These are phyloP conservation scores for Liriodendron chinense DNA, from an alignment of 164 flowering plant genomes.

Conservation along the genomic window DNA sequence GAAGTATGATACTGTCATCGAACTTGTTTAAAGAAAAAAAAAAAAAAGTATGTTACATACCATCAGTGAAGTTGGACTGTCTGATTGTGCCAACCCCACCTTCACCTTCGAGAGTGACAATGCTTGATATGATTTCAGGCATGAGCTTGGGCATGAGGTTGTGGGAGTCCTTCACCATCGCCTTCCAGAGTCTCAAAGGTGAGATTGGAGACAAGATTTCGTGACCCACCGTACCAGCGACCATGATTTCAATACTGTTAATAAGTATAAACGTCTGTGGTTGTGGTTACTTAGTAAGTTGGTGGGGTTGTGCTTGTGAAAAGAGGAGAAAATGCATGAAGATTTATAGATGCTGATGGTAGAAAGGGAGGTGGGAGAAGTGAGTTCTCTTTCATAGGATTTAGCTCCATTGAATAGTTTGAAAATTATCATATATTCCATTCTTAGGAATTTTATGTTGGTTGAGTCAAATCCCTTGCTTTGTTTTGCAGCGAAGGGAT, in stretches of 20 bases:
- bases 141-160: conserved; percentile 6
- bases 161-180: not conserved
- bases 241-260: not conserved
- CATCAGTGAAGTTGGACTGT: conserved; percentile 1
- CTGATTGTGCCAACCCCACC: conserved; percentile 3
- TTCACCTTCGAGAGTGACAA: not conserved
- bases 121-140: conserved; percentile 4
- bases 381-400: too few species aligned
- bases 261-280: too few species aligned
- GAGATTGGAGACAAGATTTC: not conserved
- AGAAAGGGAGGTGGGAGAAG: too few species aligned
- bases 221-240: not conserved
- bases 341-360: too few species aligned
- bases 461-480: too few species aligned
- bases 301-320: too few species aligned
- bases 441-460: too few species aligned
- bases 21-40: not conserved
- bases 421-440: not conserved
- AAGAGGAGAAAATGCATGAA: too few species aligned
- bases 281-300: too few species aligned
- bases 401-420: not conserved
- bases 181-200: not conserved
- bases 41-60: not conserved
- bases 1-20: not conserved
- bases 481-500: too few species aligned